These are phyloP conservation scores for Microsporum canis DNA, from an alignment of 2,329 filamentous ascomycete species.

Conservation along the genomic window DNA sequence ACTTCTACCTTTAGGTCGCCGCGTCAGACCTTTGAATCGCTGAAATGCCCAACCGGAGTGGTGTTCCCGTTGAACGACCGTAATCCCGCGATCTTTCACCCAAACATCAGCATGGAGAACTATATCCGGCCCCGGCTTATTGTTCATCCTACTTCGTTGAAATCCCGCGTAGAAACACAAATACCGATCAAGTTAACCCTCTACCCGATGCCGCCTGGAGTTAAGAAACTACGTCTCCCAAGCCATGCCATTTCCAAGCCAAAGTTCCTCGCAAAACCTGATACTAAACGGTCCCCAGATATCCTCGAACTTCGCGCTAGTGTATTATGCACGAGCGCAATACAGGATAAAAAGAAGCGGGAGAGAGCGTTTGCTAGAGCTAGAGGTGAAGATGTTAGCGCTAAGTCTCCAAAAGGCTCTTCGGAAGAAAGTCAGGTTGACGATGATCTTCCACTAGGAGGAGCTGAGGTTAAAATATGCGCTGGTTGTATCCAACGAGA, in stretches of 20 bases:
- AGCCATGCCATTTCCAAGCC: constrained; percentile 88
- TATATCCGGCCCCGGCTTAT: constrained; percentile 39
- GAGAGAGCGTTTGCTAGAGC: constrained; percentile 56
- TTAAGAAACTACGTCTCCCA: constrained; percentile 74
- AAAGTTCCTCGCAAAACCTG: constrained; percentile 69
- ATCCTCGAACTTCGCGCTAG: constrained; percentile 68
- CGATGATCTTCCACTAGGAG: constrained; percentile 64
- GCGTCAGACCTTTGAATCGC: constrained; percentile 30
- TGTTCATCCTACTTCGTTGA: constrained; percentile 58
- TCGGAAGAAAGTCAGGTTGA: constrained; percentile 48
- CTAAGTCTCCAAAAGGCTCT: constrained; percentile 29
- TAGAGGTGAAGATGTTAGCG: constrained; percentile 31
- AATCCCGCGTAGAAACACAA: constrained; percentile 92
- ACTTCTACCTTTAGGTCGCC: constrained; percentile 27
- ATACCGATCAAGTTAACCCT: constrained; percentile 78
- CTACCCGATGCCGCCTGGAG: constrained; percentile 59
- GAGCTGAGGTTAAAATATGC: constrained; percentile 90
- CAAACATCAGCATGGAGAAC: constrained; percentile 22
- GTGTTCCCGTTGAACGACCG: constrained; percentile 16
- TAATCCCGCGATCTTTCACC: constrained; percentile 21
- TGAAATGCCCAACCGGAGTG: constrained; percentile 11
- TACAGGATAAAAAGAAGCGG: constrained; percentile 58
- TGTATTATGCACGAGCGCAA: constrained; percentile 85
- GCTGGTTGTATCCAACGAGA: constrained; percentile 83
- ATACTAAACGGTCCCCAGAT: constrained; percentile 51